Conservation (phyloP, 495 filamentous ascomycete genomes). For the Tuber microsphaerosporum region DNA sequence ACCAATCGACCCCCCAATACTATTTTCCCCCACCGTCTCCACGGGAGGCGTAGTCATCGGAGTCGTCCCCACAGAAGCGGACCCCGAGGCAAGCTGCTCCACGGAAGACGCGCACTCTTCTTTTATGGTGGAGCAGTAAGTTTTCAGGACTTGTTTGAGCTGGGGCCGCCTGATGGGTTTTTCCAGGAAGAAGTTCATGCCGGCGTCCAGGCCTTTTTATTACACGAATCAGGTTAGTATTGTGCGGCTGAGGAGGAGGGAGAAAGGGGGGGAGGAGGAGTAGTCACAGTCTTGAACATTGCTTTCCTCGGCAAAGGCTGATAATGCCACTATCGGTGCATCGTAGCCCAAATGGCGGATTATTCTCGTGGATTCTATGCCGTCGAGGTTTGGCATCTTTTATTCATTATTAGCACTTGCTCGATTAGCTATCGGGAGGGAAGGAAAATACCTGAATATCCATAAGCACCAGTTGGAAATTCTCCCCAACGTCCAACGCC, state of each 20-base stretch:
- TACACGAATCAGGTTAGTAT: slow-evolving; percentile 19
- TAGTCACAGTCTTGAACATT: slow-evolving; percentile 69
- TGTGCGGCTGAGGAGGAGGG: slow-evolving; percentile 56
- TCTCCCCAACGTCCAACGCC: slow-evolving; percentile 62
- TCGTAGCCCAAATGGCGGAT: slow-evolving; percentile 81
- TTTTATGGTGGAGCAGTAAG: slow-evolving; percentile 54
- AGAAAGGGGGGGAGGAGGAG: slow-evolving; percentile 65
- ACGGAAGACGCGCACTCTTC: slow-evolving; percentile 44
- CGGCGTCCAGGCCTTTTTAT: slow-evolving; percentile 41
- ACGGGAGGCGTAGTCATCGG: neutral
- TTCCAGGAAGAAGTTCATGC: slow-evolving; percentile 51
- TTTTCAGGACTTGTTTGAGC: slow-evolving; percentile 70
- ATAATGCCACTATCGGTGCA: slow-evolving; percentile 83
- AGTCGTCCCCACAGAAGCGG: neutral
- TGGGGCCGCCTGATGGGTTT: slow-evolving; percentile 82
- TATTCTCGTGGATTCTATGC: slow-evolving; percentile 76
- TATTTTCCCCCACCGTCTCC: neutral
- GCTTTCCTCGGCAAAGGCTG: slow-evolving; percentile 81
- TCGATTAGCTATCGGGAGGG: neutral
- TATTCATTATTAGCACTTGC: slow-evolving; percentile 5
- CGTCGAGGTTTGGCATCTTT: slow-evolving; percentile 89
- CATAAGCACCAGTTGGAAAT: slow-evolving; percentile 87
- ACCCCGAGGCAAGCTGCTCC: neutral
- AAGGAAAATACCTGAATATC: slow-evolving; percentile 53
- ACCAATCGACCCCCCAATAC: neutral